These are phyloP conservation scores for Prototheca wickerhamii DNA, from an alignment of 163 green algal genomes.

Conservation along the genomic window DNA sequence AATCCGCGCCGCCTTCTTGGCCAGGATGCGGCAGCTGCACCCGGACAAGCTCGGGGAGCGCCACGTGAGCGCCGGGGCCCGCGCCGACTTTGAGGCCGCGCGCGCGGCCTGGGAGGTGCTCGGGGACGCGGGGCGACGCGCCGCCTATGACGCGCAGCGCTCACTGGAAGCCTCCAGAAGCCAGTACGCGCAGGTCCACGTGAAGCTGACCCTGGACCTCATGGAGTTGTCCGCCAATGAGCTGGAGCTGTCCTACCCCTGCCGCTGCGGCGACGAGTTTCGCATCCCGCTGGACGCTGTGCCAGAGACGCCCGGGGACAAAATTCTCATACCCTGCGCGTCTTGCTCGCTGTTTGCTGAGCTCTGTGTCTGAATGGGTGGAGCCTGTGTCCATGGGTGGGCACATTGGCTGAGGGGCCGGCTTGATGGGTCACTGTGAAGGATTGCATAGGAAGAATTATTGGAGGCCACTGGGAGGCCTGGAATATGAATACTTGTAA, in stretches of 20 bases:
- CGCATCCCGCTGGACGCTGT: background rate
- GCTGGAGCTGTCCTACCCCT: conserved; percentile 13
- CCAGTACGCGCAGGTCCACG: conserved; percentile 8
- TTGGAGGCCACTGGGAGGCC: background rate
- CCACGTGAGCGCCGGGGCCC: background rate
- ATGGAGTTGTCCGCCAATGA: background rate
- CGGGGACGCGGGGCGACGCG: background rate
- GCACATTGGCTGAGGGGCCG: background rate
- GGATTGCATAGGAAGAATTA: background rate
- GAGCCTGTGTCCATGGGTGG: background rate
- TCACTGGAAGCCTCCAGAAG: background rate
- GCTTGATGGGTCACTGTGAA: background rate
- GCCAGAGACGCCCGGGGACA: background rate
- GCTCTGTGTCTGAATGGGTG: background rate
- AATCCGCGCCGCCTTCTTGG: conserved; percentile 41
- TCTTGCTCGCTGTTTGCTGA: conserved; percentile 25
- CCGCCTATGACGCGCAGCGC: conserved; percentile 16
- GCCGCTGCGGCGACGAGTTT: conserved; percentile 25
- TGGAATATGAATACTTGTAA: too few species aligned
- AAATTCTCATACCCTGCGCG: conserved; percentile 19
- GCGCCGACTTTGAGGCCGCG: conserved; percentile 2
- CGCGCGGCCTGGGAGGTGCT: conserved; percentile 24
- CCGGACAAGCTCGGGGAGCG: conserved; percentile 37
- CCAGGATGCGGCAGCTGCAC: conserved; percentile 35
- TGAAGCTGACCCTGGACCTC: conserved; percentile 11